Percentiles rank a stretch among this genome's conserved stretches.
These are phyloP conservation scores for Sporobolomyces pararoseus DNA, from an alignment of 768 basidiomycete species.

Conservation along the genomic window DNA sequence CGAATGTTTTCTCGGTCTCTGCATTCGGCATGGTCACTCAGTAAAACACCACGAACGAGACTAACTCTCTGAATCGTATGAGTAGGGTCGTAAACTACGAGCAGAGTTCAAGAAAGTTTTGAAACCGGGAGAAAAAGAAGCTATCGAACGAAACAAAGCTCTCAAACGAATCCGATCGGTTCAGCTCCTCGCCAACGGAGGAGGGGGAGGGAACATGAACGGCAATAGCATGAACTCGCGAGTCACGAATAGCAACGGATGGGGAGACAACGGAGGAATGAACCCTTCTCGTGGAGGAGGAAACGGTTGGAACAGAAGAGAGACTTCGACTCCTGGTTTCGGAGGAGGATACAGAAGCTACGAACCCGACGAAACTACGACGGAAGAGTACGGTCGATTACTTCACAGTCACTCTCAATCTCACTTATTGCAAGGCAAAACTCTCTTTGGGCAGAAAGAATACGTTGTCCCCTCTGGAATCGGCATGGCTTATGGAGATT, in stretches of 20 bases:
- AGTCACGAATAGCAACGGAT: too few species aligned
- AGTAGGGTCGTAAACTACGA: slow-evolving; percentile 81
- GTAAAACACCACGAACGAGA: too few species aligned
- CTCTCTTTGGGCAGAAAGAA: background rate
- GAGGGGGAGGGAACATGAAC: too few species aligned
- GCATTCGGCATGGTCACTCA: too few species aligned
- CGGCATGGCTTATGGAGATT: slow-evolving; percentile 1
- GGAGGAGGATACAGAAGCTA: background rate
- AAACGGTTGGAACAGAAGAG: slow-evolving; percentile 46
- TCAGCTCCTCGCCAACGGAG: slow-evolving; percentile 54
- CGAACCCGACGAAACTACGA: slow-evolving; percentile 6
- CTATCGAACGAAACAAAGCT: slow-evolving; percentile 97
- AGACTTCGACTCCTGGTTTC: background rate
- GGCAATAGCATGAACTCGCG: too few species aligned
- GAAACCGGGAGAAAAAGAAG: slow-evolving; percentile 98
- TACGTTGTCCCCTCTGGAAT: slow-evolving; percentile 4
- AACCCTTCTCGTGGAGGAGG: background rate
- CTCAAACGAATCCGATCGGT: slow-evolving; percentile 96
- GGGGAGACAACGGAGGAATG: background rate
- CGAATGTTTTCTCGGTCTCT: too few species aligned
- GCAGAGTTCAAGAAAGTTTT: slow-evolving; percentile 99
- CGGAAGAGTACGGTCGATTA: slow-evolving; percentile 4
- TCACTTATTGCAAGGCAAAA: background rate
- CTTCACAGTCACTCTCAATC: background rate
- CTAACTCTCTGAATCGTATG: background rate